Base-by-base conservation (phyloP, 2,329 filamentous ascomycete genomes). In the Knufia petricola region DNA sequence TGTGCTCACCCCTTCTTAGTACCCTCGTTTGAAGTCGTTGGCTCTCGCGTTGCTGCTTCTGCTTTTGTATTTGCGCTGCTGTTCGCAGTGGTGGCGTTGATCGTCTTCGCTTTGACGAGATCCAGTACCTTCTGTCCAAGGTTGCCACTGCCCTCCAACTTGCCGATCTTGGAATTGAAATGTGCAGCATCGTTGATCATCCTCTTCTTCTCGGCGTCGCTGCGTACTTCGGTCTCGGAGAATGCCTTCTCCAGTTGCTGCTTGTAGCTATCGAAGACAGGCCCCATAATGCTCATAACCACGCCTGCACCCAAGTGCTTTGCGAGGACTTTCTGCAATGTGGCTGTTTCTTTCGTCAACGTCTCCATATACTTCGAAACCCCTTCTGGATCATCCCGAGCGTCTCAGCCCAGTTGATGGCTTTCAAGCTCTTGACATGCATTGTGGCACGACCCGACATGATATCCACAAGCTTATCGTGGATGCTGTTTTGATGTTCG, bases 401-500 rank as follows among this genome's bases (percentile, higher is more conserved):
- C 61, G 38, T 55, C 17, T 65, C 62, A 55, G 90, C 82, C 84
- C 87, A 95, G 54, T 86, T 74, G 36, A 89, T 77, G 42, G 78
- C 77, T 61, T 78, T 82, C 71, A 95, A 82, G 20, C 79, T 77
- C 61, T 81, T 83, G 32, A 87, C 81, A 60, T 90, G 87, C 4
- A 82, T 70, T 3, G 78, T 71, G 1, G 87, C 86, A 3, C 88
- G 79, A 1, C 79, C 80, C 48, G 81, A 84, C 85, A 95, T 94
- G 45, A 95, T 95, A 55, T 94, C 87, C 15, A 94, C 85, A 1
- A 95, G 72, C 63, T 95, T 95, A 61, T 94, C 87, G 63, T 92
- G 87, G 51, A 95, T 94, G 52, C 79, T 88, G 54, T 82, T 82
- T 62, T 94, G 88, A 61, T 95, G 89, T 62, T 95, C 89, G 61